Conservation (phyloP, 805 yeast genomes). For the Lachancea sp. region DNA sequence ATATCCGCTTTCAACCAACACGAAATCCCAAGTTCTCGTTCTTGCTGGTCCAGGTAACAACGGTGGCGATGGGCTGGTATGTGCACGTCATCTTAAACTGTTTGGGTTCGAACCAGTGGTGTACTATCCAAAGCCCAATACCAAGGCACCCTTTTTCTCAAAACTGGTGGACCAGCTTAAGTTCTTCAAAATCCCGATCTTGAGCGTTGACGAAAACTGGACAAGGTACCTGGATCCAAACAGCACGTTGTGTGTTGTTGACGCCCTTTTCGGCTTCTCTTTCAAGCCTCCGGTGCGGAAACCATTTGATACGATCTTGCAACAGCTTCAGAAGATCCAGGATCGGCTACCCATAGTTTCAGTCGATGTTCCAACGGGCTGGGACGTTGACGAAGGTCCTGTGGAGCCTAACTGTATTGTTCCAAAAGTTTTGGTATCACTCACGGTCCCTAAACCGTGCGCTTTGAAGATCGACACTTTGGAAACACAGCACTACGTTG, state of each 20-base stretch:
- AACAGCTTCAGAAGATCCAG: constrained; percentile 34
- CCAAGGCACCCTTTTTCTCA: constrained; percentile 48
- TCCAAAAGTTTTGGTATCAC: constrained; percentile 67
- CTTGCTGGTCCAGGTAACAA: constrained; percentile 95
- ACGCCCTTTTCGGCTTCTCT: constrained; percentile 88
- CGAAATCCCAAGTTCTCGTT: constrained; percentile 48
- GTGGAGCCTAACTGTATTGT: constrained; percentile 37
- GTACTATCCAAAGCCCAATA: constrained; percentile 68
- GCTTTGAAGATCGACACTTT: constrained; percentile 45
- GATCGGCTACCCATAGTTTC: constrained; percentile 55
- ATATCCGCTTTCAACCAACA: constrained; percentile 45
- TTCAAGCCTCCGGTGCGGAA: constrained; percentile 81
- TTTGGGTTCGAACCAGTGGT: constrained; percentile 74
- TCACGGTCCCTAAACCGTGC: constrained; percentile 94
- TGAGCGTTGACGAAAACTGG: constrained; percentile 37
- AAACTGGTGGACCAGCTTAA: constrained; percentile 61
- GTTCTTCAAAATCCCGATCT: constrained; percentile 54
- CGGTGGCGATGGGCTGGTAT: constrained; percentile 94
- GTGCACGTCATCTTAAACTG: constrained; percentile 80
- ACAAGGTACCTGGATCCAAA: constrained; percentile 25
- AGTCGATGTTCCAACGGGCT: constrained; percentile 91
- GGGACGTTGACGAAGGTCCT: constrained; percentile 94
- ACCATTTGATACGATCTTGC: constrained; percentile 55
- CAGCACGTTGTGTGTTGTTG: constrained; percentile 51
- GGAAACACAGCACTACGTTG: constrained; percentile 58